phyloP scores from a whole-genome alignment of 495 filamentous ascomycete species.

The Penicillium maclennaniae region DNA sequence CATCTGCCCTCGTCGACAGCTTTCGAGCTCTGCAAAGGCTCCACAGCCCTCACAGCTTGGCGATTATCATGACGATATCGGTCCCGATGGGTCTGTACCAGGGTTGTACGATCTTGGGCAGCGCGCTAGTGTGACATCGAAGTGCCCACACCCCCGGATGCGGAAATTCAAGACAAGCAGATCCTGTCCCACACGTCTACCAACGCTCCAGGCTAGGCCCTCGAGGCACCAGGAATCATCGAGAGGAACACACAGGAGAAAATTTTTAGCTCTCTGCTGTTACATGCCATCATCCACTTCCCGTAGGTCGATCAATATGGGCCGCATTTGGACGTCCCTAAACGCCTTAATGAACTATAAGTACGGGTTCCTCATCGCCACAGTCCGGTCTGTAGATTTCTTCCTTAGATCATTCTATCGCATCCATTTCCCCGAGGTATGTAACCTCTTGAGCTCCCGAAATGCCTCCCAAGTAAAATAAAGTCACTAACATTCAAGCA shows the following conservation, averaged over 20 bases:
- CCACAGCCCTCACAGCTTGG: background rate
- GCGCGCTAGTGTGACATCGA: slow-evolving; percentile 20
- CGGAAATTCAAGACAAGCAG: slow-evolving; percentile 16
- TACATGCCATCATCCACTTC: slow-evolving; percentile 19
- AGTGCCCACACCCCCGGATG: slow-evolving; percentile 19
- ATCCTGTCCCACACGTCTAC: slow-evolving; percentile 10
- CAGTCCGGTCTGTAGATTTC: background rate
- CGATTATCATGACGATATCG: background rate
- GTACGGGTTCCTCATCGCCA: slow-evolving; percentile 10
- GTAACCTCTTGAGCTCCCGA: background rate
- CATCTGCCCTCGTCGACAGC: background rate
- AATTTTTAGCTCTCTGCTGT: slow-evolving; percentile 4
- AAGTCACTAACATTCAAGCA: slow-evolving; percentile 7
- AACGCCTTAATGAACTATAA: slow-evolving; percentile 22
- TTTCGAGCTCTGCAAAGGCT: background rate
- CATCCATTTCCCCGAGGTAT: slow-evolving; percentile 13
- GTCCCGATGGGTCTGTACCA: background rate
- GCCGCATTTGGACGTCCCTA: slow-evolving; percentile 21
- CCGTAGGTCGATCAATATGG: background rate
- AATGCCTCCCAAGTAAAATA: background rate
- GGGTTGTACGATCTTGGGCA: slow-evolving; percentile 4
- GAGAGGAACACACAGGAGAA: slow-evolving; percentile 7
- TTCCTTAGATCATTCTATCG: slow-evolving; percentile 8
- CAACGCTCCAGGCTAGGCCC: slow-evolving; percentile 12
- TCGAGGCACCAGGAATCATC: slow-evolving; percentile 11